These are phyloP conservation scores for Sphagnum fallax DNA, from an alignment of 228 moss, liverwort and hornwort species.

Conservation along the genomic window DNA sequence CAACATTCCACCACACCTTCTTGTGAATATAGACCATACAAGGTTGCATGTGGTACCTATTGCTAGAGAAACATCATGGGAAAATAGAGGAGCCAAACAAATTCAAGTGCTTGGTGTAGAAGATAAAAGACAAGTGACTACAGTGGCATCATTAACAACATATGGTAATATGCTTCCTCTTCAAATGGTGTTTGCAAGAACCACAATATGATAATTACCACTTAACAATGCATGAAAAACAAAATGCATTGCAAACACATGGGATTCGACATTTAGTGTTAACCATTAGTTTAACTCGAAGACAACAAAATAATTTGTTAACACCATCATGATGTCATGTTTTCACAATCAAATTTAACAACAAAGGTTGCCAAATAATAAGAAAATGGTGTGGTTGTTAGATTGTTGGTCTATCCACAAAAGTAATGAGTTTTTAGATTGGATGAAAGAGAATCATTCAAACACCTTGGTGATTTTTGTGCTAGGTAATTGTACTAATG, in stretches of 20 bases:
- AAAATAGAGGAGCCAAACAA: neutral
- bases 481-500: neutral
- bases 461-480: neutral
- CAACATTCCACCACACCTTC: neutral
- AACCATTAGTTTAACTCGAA: neutral
- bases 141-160: neutral
- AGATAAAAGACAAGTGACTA: neutral
- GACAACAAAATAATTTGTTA: neutral
- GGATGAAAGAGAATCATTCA: neutral
- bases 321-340: neutral
- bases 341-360: neutral
- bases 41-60: neutral
- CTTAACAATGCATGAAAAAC: neutral
- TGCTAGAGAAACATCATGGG: neutral
- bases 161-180: neutral
- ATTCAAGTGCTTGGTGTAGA: neutral
- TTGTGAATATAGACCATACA: constrained; percentile 2
- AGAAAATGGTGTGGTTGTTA: constrained; percentile 3
- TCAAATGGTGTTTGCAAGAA: neutral
- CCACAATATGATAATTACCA: neutral
- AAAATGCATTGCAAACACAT: neutral
- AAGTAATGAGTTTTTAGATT: neutral
- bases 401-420: constrained; percentile 1
- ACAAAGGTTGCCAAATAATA: neutral
- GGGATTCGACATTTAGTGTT: neutral